Percentiles rank a stretch among this genome's conserved stretches.
phyloP scores from a whole-genome alignment of 2,329 filamentous ascomycete genomes.

The Graphilbum fragrans region DNA sequence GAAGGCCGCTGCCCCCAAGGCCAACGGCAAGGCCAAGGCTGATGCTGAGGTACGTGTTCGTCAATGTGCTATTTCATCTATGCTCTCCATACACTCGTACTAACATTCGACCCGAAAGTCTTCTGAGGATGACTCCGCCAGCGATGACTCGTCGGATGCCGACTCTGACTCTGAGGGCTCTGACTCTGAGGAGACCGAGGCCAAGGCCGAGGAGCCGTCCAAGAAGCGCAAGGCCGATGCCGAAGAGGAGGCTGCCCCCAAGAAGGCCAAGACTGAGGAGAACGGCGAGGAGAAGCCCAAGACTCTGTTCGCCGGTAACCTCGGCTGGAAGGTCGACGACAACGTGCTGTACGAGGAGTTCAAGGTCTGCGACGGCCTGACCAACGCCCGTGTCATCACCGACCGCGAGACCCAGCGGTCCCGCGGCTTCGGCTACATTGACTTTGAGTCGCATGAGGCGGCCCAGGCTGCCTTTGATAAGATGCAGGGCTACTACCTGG shows the following conservation, averaged over 20 bases:
- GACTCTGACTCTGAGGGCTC: slow-evolving; percentile 21
- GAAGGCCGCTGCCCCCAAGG: slow-evolving; percentile 4
- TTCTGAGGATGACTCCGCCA: slow-evolving; percentile 9
- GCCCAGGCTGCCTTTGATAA: slow-evolving; percentile 26
- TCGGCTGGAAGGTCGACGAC: slow-evolving; percentile 86
- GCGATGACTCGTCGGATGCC: neutral
- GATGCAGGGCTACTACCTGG: slow-evolving; percentile 22
- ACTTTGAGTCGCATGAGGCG: slow-evolving; percentile 55
- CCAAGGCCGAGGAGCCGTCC: slow-evolving; percentile 33
- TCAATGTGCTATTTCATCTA: neutral
- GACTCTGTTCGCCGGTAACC: slow-evolving; percentile 81
- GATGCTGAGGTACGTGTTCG: slow-evolving; percentile 18
- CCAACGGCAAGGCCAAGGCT: slow-evolving; percentile 15
- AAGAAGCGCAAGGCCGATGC: slow-evolving; percentile 59
- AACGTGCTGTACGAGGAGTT: slow-evolving; percentile 72
- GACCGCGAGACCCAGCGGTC: slow-evolving; percentile 72
- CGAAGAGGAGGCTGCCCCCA: slow-evolving; percentile 36
- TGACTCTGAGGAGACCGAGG: slow-evolving; percentile 20
- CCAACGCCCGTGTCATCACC: slow-evolving; percentile 67
- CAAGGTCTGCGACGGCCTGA: slow-evolving; percentile 62
- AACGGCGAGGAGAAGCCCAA: slow-evolving; percentile 33
- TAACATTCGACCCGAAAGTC: neutral
- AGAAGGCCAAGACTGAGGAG: slow-evolving; percentile 52
- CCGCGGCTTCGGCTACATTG: slow-evolving; percentile 88
- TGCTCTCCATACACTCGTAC: neutral